phyloP scores from a whole-genome alignment of 257 asterid genomes.

The Capsicum pubescens region DNA sequence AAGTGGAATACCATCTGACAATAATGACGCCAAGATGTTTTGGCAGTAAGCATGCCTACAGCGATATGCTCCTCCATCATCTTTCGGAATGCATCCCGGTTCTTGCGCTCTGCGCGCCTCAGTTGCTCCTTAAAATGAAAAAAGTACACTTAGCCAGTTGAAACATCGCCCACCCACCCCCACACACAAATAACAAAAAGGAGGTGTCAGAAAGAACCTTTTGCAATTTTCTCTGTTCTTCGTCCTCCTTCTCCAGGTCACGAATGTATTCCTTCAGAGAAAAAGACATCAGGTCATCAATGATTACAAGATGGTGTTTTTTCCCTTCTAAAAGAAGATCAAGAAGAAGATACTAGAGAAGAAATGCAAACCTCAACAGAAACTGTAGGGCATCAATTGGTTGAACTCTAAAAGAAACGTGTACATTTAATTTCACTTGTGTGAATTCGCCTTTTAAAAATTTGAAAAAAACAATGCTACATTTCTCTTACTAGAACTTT shows the following conservation, averaged over 20 bases:
- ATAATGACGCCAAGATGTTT: conserved; percentile 90
- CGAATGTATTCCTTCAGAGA: conserved; percentile 84
- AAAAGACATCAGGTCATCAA: conserved; percentile 26
- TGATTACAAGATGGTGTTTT: background rate
- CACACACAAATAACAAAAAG: background rate
- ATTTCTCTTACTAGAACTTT: conserved; percentile 1
- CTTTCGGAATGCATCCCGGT: conserved; percentile 89
- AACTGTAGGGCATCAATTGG: conserved; percentile 10
- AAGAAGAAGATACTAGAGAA: conserved; percentile 16
- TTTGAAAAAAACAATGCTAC: conserved; percentile 17
- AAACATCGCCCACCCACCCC: background rate
- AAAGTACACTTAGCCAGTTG: background rate
- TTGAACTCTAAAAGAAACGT: background rate
- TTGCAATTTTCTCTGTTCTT: conserved; percentile 83
- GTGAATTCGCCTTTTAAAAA: background rate
- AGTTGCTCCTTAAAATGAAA: conserved; percentile 63
- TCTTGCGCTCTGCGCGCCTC: conserved; percentile 88
- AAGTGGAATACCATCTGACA: conserved; percentile 63
- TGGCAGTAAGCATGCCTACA: conserved; percentile 82
- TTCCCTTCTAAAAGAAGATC: background rate
- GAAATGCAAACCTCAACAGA: conserved; percentile 21
- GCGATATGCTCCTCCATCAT: conserved; percentile 90
- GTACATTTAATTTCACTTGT: background rate
- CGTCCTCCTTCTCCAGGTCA: conserved; percentile 95
- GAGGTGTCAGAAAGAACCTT: conserved; percentile 53